Conservation (phyloP, 2,329 filamentous ascomycete genomes). For the Pseudonectria buxi region DNA sequence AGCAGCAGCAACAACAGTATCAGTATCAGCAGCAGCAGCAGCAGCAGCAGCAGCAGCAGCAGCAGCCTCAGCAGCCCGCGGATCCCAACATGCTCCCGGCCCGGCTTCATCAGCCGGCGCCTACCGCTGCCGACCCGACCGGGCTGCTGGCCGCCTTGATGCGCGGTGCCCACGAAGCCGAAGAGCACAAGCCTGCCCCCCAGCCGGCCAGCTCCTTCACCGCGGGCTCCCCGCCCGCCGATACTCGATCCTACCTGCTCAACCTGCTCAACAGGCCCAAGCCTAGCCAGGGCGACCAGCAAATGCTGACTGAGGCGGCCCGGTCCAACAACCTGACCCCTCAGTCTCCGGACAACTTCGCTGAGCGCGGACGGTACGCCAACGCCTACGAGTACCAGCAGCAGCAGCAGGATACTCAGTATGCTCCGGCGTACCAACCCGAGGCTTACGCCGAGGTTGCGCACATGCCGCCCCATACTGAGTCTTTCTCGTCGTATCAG, state of each 20-base stretch:
- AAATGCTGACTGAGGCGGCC: constrained; percentile 35
- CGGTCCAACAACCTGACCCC: constrained; percentile 40
- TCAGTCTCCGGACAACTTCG: constrained; percentile 31
- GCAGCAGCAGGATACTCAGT: constrained; percentile 16
- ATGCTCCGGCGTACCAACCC: constrained; percentile 19
- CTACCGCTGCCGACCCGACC: constrained; percentile 48
- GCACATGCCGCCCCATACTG: constrained; percentile 16
- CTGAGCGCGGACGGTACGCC: constrained; percentile 22
- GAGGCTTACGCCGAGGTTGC: constrained; percentile 21
- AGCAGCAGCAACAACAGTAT: constrained; percentile 23
- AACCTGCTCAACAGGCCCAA: constrained; percentile 77
- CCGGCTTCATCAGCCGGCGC: constrained; percentile 51
- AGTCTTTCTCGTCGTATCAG: constrained; percentile 20
- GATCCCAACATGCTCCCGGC: constrained; percentile 24
- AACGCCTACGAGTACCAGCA: constrained; percentile 23
- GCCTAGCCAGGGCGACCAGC: constrained; percentile 51
- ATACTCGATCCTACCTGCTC: constrained; percentile 80
- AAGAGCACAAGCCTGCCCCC: constrained; percentile 29
- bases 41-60: constrained; percentile 14
- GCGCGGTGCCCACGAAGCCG: constrained; percentile 47
- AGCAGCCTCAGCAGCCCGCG: constrained; percentile 17
- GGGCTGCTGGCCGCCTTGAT: constrained; percentile 55
- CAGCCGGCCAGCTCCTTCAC: constrained; percentile 34
- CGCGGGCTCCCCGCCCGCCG: constrained; percentile 49
- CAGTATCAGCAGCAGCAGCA: constrained; percentile 12